Conservation (phyloP, 140 eudicot genomes). For the Ambrosia hybrid region DNA sequence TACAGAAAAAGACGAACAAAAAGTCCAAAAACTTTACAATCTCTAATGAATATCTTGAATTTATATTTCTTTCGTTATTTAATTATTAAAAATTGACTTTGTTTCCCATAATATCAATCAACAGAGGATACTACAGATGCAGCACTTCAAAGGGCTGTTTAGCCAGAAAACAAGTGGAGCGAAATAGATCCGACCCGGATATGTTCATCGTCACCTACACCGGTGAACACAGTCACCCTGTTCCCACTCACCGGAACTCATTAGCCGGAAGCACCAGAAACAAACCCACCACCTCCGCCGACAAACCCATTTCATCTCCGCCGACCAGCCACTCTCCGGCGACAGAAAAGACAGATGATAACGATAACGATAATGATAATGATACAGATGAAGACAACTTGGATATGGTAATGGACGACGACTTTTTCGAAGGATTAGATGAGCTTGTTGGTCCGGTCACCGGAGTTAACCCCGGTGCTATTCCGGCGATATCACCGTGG, state of each 20-base stretch:
- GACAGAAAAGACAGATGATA: slow-evolving; percentile 55
- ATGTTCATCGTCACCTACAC: slow-evolving; percentile 91
- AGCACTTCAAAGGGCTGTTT: slow-evolving; percentile 94
- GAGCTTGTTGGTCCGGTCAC: slow-evolving; percentile 44
- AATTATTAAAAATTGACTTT: slow-evolving; percentile 6
- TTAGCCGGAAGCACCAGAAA: slow-evolving; percentile 94
- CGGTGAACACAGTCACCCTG: slow-evolving; percentile 87
- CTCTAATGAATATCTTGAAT: background rate
- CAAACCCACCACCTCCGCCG: slow-evolving; percentile 52
- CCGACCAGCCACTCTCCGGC: slow-evolving; percentile 54
- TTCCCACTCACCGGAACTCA: slow-evolving; percentile 96
- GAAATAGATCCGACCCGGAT: slow-evolving; percentile 92
- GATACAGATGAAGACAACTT: slow-evolving; percentile 51
- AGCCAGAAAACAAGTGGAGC: slow-evolving; percentile 99
- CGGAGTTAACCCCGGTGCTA: slow-evolving; percentile 31
- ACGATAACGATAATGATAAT: slow-evolving; percentile 48
- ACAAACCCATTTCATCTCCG: slow-evolving; percentile 52
- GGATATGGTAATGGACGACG: slow-evolving; percentile 56
- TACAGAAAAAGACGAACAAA: slow-evolving; percentile 3
- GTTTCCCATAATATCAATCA: background rate
- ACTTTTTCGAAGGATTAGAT: slow-evolving; percentile 74
- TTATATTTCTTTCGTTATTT: background rate
- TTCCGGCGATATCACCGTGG: slow-evolving; percentile 49
- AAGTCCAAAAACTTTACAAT: background rate
- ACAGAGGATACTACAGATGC: slow-evolving; percentile 95